A percentile compares a stretch with the other conserved stretches of the same genome.
Evolutionary conservation across 257 asterid species (phyloP).

Genomic region (Lycium barbarum): DNA sequence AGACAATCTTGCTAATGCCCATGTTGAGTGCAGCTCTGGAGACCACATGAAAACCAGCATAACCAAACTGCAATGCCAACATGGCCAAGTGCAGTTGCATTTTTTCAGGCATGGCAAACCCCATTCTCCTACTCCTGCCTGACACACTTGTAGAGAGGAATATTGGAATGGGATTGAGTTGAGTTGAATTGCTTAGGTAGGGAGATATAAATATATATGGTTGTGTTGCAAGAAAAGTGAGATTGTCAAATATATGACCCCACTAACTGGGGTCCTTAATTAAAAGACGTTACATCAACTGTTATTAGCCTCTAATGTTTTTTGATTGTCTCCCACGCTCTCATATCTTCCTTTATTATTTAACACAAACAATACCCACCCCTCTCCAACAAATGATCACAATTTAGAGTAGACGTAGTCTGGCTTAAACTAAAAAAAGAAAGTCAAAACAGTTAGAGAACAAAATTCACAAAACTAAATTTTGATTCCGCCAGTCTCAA

Average conservation of each 20-base stretch:
- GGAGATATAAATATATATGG: constrained; percentile 66
- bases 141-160: constrained; percentile 38
- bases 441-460: no score
- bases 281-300: constrained; percentile 52
- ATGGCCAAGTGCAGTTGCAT: constrained; percentile 82
- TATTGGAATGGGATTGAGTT: no score
- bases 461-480: no score
- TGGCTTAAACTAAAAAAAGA: no score
- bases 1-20: constrained; percentile 99
- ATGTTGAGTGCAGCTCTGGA: constrained; percentile 94
- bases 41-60: constrained; percentile 97
- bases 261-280: constrained; percentile 39
- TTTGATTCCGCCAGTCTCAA: no score
- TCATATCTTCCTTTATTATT: constrained; percentile 9
- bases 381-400: neutral
- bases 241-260: constrained; percentile 29
- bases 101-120: constrained; percentile 76
- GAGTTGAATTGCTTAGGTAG: constrained; percentile 38
- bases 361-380: neutral
- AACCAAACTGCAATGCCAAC: constrained; percentile 92
- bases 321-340: constrained; percentile 73
- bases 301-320: constrained; percentile 49
- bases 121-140: constrained; percentile 45
- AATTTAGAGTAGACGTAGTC: no score
- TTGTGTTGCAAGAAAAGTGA: neutral